Base-by-base conservation (phyloP, 75 land plant species). In the Larix kaempferi region DNA sequence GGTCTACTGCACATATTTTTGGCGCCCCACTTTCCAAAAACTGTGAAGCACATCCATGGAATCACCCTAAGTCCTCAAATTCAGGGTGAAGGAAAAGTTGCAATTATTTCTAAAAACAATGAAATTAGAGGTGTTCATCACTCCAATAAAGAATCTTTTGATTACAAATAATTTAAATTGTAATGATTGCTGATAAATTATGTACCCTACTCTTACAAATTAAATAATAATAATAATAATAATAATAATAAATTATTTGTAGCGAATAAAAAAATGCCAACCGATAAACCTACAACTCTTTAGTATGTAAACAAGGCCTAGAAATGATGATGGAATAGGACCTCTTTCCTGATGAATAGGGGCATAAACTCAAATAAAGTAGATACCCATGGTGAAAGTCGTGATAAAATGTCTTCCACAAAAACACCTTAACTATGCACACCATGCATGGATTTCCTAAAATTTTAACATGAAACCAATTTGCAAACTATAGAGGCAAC, bases 281-380 rank as follows among this genome's bases (percentile, higher is more conserved):
- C 29, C 11, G 6, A 59, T 75, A 80, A 54, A 35, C 11, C 63
- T 49, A 74, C 29, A 62, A 55, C 37, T 29, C 33, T 21, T 56
- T 44, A 33, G 41, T n/a, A 74, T 49, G 74, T 57, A 56, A 22
- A 55, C 41, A 26, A 33, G 63, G 60, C 54, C 54, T 56, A 69
- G 54, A 37, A 73, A 61, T 10, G 57, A 66, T 39, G 25, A 80
- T 27, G 29, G 62, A 12, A 72, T 1, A 8, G 62, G 16, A 94
- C 99, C 97, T 96, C 91, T 74, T 89, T 89, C 75, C 77, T 89
- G 29, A 96, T 96, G 77, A 92, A 96, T 7, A 75, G 81, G 29
- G 99, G 99, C 66, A 96, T 80, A 78, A 94, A 96, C 73, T 96
- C 93, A 86, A 96, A 92, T 76, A 96, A 83, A n/a, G 95, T 98